phyloP scores from a whole-genome alignment of 2,329 filamentous ascomycete species.

The Fusarium bulbicola region DNA sequence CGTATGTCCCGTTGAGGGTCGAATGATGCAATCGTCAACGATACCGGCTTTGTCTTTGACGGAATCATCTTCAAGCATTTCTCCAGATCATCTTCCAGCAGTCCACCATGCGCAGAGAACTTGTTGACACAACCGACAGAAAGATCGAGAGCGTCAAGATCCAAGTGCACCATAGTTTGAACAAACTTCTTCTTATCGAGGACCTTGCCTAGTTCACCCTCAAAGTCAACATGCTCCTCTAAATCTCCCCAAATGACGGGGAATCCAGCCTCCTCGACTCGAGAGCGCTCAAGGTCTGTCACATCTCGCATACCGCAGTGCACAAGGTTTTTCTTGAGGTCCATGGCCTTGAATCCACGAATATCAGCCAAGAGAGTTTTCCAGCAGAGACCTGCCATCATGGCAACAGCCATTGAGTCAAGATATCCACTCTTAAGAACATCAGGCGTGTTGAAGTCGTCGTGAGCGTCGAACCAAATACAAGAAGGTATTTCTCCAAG shows the following conservation, averaged over 20 bases:
- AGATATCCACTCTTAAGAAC: constrained; percentile 39
- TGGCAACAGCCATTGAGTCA: constrained; percentile 43
- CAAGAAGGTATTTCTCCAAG: constrained; percentile 40
- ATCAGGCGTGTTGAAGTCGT: constrained; percentile 49
- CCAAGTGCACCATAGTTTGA: constrained; percentile 46
- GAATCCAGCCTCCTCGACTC: constrained; percentile 43
- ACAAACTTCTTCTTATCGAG: constrained; percentile 21
- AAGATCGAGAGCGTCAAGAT: constrained; percentile 48
- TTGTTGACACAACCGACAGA: constrained; percentile 49
- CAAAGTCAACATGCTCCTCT: constrained; percentile 24
- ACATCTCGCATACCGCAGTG: constrained; percentile 9
- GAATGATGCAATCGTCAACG: constrained; percentile 30
- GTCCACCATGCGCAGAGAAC: constrained; percentile 47
- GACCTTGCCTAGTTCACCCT: background rate
- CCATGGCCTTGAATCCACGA: constrained; percentile 33
- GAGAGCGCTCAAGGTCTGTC: constrained; percentile 3
- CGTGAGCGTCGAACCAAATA: constrained; percentile 56
- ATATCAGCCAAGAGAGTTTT: constrained; percentile 32
- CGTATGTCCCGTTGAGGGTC: constrained; percentile 34
- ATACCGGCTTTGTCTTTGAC: constrained; percentile 17
- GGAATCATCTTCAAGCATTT: constrained; percentile 32
- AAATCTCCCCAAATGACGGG: constrained; percentile 43
- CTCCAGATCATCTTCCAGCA: constrained; percentile 41
- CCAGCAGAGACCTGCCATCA: constrained; percentile 41
- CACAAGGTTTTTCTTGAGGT: background rate